Evolutionary conservation across 345 rosid genomes (phyloP).

Genomic region (Schrenkiella parvula): DNA sequence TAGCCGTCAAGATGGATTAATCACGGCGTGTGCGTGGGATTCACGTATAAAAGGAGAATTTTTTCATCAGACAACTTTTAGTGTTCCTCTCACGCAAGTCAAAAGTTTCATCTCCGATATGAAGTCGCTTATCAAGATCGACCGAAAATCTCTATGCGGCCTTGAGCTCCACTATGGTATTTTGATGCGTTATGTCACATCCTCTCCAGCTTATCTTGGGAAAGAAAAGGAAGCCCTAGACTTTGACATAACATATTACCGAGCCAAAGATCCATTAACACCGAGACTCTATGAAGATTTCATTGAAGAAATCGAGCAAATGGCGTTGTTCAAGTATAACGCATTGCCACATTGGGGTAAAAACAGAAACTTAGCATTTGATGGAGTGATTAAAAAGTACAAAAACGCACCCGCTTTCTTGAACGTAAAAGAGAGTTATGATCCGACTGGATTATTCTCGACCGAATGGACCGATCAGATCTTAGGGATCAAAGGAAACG

Average conservation of each 20-base stretch:
- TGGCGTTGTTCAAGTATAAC: constrained; percentile 61
- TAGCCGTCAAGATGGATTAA: constrained; percentile 37
- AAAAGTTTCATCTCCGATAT: constrained; percentile 59
- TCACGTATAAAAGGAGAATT: constrained; percentile 56
- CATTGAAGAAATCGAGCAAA: constrained; percentile 73
- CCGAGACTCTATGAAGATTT: constrained; percentile 63
- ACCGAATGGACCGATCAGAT: constrained; percentile 67
- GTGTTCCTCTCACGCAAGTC: constrained; percentile 39
- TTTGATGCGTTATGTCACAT: constrained; percentile 66
- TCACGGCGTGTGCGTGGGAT: constrained; percentile 72
- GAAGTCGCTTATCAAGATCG: constrained; percentile 44
- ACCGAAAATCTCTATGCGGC: constrained; percentile 46
- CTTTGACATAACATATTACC: constrained; percentile 62
- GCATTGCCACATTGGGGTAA: constrained; percentile 83
- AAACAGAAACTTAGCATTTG: constrained; percentile 58
- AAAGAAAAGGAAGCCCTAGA: constrained; percentile 65
- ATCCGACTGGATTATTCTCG: constrained; percentile 62
- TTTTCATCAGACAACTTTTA: constrained; percentile 57
- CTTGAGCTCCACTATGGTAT: constrained; percentile 59
- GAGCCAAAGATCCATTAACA: constrained; percentile 55
- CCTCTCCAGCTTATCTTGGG: constrained; percentile 61
- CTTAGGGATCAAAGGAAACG: constrained; percentile 45
- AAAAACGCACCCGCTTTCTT: constrained; percentile 38
- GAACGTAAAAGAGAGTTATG: constrained; percentile 47
- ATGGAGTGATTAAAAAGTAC: constrained; percentile 50